Percentiles rank a stretch among this genome's conserved stretches.
phyloP scores from a whole-genome alignment of 2,329 filamentous ascomycete genomes.

The Talaromyces sp. region DNA sequence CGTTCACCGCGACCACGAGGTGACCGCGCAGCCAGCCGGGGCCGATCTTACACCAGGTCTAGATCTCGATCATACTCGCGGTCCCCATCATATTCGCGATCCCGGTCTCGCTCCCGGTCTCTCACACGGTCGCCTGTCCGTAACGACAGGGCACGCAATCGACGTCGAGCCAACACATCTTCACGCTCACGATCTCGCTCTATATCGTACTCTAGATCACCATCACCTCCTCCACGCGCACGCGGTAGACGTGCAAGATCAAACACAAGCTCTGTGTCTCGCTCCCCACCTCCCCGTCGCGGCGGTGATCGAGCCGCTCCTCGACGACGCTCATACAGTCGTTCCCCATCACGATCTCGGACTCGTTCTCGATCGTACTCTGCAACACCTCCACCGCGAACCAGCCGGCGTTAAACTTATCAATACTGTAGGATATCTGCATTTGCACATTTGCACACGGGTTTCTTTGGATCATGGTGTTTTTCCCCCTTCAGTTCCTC shows the following conservation, averaged over 20 bases:
- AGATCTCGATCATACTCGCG: constrained; percentile 32
- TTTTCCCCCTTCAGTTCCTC: not conserved
- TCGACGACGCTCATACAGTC: constrained; percentile 41
- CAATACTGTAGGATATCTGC: constrained; percentile 8
- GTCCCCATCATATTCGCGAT: constrained; percentile 20
- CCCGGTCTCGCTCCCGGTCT: constrained; percentile 18
- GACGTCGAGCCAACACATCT: constrained; percentile 33
- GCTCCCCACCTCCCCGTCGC: constrained; percentile 34
- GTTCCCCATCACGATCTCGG: constrained; percentile 32
- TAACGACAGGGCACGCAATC: constrained; percentile 26
- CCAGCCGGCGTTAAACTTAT: constrained; percentile 1
- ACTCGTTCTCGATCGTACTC: constrained; percentile 25
- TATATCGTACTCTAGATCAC: constrained; percentile 45
- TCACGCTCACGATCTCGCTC: constrained; percentile 32
- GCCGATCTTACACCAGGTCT: constrained; percentile 37
- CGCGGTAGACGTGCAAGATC: constrained; percentile 25
- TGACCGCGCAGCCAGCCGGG: constrained; percentile 19
- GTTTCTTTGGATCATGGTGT: constrained; percentile 4
- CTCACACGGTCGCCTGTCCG: constrained; percentile 18
- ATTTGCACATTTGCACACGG: not conserved
- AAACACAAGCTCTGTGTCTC: constrained; percentile 42
- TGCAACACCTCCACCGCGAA: constrained; percentile 15
- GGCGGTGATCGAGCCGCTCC: constrained; percentile 15
- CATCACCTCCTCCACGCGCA: constrained; percentile 23
- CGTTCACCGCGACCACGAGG: constrained; percentile 25